A percentile compares a stretch with the other conserved stretches of the same genome.
Conservation (phyloP, 225 moss, liverwort and hornwort species). For the Bryum argenteum region DNA sequence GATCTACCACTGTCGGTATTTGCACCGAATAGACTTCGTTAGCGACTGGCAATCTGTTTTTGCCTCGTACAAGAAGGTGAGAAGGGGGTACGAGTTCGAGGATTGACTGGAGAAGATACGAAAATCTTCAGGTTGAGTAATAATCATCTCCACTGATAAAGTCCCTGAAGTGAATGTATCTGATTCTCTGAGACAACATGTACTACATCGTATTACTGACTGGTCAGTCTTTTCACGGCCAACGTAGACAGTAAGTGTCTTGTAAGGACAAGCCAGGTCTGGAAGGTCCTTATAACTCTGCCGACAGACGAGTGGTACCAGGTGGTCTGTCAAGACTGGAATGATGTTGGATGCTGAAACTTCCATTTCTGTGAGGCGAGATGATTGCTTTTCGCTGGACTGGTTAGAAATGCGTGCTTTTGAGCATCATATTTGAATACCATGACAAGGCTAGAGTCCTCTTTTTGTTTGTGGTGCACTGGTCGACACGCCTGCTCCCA, state of each 20-base stretch:
- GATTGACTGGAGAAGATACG: not conserved
- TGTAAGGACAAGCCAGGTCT: too few species aligned
- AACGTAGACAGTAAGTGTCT: too few species aligned
- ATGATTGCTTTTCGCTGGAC: too few species aligned
- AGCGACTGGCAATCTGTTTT: not conserved
- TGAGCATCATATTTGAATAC: slow-evolving; percentile 15
- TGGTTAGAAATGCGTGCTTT: too few species aligned
- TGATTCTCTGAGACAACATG: not conserved
- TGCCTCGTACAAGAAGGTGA: not conserved
- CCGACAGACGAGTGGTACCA: too few species aligned
- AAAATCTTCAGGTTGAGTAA: not conserved
- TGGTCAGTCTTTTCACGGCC: too few species aligned
- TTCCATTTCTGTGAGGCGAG: too few species aligned
- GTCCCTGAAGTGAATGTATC: not conserved
- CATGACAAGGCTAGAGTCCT: not conserved
- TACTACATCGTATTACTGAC: too few species aligned
- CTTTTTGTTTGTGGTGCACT: not conserved
- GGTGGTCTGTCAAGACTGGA: too few species aligned
- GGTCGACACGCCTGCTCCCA: not conserved
- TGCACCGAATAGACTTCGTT: not conserved
- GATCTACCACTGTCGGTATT: not conserved
- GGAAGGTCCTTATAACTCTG: too few species aligned
- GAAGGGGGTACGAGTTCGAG: not conserved
- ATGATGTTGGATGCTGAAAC: too few species aligned
- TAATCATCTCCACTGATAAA: not conserved